phyloP scores from a whole-genome alignment of 148 eudicot species.

The Tetragonia tetragonoides region DNA sequence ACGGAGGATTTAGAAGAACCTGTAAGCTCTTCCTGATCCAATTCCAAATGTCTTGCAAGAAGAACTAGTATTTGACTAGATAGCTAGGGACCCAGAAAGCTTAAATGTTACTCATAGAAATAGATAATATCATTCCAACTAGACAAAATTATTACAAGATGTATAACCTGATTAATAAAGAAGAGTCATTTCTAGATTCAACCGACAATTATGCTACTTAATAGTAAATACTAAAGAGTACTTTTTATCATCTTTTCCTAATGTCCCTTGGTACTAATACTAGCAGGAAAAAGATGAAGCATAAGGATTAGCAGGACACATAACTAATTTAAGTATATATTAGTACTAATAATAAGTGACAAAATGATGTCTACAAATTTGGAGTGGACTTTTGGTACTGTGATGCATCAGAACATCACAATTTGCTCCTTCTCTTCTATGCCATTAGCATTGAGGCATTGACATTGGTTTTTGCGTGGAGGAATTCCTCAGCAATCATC shows the following conservation, averaged over 20 bases:
- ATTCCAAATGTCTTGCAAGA: too few relatives aligned
- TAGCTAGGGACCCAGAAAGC: too few relatives aligned
- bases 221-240: too few relatives aligned
- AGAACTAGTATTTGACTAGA: too few relatives aligned
- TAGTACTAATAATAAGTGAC: not conserved
- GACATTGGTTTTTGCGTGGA: not conserved
- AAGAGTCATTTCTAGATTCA: not conserved
- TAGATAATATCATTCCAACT: too few relatives aligned
- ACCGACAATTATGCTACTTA: not conserved
- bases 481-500: conserved; percentile 21
- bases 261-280: not conserved
- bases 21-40: too few relatives aligned
- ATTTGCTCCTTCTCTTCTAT: not conserved
- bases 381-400: too few relatives aligned
- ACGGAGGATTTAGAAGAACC: too few relatives aligned
- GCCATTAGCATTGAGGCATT: not conserved
- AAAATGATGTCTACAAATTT: not conserved
- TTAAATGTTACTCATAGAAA: too few relatives aligned
- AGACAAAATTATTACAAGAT: too few relatives aligned
- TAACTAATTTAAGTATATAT: not conserved
- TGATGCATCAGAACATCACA: too few relatives aligned
- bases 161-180: not conserved
- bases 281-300: not conserved
- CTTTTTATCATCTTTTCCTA: not conserved
- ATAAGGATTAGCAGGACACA: not conserved